Percentiles rank a stretch among this genome's conserved stretches.
Evolutionary conservation across 345 rosid genomes (phyloP).

Genomic region (Pseudoturritis turrita): DNA sequence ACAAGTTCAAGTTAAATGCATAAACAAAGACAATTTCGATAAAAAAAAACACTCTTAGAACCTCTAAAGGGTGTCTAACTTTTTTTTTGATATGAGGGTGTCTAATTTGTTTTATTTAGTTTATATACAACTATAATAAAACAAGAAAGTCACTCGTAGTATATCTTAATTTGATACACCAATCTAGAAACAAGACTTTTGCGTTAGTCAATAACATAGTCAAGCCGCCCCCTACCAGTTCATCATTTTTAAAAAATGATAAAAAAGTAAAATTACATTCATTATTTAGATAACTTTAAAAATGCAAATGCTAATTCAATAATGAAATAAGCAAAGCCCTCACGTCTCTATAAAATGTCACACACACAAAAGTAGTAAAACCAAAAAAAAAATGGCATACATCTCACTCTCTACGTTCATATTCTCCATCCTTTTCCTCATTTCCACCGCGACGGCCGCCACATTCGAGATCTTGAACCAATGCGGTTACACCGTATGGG

Average conservation of each 20-base stretch:
- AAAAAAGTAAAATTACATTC: not conserved
- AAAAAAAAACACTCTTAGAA: too few species aligned
- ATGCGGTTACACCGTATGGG: constrained; percentile 46
- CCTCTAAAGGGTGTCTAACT: too few species aligned
- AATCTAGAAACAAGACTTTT: constrained; percentile 13
- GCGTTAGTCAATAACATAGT: not conserved
- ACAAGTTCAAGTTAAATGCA: not conserved
- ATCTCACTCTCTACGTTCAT: constrained; percentile 8
- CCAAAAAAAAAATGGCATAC: constrained; percentile 5
- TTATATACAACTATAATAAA: not conserved
- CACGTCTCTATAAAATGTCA: constrained; percentile 20
- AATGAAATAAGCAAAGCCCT: not conserved
- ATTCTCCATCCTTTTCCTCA: constrained; percentile 1
- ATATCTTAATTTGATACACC: not conserved
- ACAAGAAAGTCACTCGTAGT: not conserved
- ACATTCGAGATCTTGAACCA: constrained; percentile 36
- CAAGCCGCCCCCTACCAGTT: constrained; percentile 26
- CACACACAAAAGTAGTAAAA: not conserved
- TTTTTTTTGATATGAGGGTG: too few species aligned
- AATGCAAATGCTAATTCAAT: not conserved
- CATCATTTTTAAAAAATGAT: not conserved
- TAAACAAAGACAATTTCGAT: too few species aligned
- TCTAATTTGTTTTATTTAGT: not conserved
- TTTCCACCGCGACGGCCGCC: constrained; percentile 32
- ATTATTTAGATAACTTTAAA: constrained; percentile 9